A percentile compares a stretch with the other conserved stretches of the same genome.
phyloP scores from a whole-genome alignment of 1,284 basidiomycete species.

The Taiwanofungus camphoratus region DNA sequence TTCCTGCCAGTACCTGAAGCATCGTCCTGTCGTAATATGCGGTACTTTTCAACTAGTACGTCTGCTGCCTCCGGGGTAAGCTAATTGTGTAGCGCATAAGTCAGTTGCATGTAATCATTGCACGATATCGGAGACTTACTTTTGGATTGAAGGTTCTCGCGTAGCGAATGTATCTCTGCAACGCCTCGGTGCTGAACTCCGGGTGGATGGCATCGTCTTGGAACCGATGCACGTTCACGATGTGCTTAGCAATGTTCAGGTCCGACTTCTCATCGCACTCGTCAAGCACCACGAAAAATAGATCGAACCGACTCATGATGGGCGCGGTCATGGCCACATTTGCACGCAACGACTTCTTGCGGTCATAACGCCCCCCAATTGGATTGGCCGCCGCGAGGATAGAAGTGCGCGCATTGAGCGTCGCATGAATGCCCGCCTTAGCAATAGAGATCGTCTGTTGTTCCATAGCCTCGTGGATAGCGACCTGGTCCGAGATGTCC shows the following conservation, averaged over 20 bases:
- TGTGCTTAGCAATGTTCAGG: slow-evolving; percentile 92
- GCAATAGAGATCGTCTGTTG: slow-evolving; percentile 99
- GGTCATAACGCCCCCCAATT: slow-evolving; percentile 93
- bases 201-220: slow-evolving; percentile 93
- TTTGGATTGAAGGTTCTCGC: slow-evolving; percentile 96
- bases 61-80: slow-evolving; percentile 91
- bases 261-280: slow-evolving; percentile 95
- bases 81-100: slow-evolving; percentile 43
- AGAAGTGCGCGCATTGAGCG: slow-evolving; percentile 94
- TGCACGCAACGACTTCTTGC: slow-evolving; percentile 89
- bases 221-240: slow-evolving; percentile 96
- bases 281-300: slow-evolving; percentile 98
- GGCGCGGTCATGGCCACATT: slow-evolving; percentile 99
- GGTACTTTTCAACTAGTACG: slow-evolving; percentile 94
- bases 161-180: slow-evolving; percentile 96
- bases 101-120: slow-evolving; percentile 57
- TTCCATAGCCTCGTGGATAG: slow-evolving; percentile 99
- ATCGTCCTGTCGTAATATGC: slow-evolving; percentile 90
- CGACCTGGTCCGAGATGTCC: slow-evolving; percentile 98
- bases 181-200: slow-evolving; percentile 93
- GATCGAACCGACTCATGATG: slow-evolving; percentile 98
- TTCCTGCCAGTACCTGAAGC: slow-evolving; percentile 82
- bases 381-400: slow-evolving; percentile 99
- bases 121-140: slow-evolving; percentile 38
- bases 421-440: slow-evolving; percentile 98